phyloP scores from a whole-genome alignment of 768 basidiomycete genomes.

The Calocybe gangraenosa region DNA sequence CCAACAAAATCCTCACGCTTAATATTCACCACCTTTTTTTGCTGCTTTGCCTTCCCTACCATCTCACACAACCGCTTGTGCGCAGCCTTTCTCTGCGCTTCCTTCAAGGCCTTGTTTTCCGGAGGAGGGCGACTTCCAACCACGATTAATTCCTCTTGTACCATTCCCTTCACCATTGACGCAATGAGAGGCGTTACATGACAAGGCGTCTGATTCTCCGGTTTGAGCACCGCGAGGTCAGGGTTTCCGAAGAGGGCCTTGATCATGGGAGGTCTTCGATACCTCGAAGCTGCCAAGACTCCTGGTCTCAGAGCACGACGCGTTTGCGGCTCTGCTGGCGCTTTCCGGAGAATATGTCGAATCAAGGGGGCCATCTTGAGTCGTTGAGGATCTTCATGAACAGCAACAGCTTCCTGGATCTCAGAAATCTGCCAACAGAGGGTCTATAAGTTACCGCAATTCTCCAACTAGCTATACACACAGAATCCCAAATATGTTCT shows the following conservation, averaged over 20 bases:
- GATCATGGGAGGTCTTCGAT: constrained; percentile 14
- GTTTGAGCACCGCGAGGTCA: constrained; percentile 53
- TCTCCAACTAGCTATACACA: constrained; percentile 14
- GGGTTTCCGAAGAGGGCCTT: constrained; percentile 34
- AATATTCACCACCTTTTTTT: constrained; percentile 23
- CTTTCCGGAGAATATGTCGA: constrained; percentile 20
- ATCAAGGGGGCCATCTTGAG: constrained; percentile 23
- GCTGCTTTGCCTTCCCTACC: constrained; percentile 20
- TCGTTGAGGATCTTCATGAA: constrained; percentile 16
- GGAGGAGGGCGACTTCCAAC: constrained; percentile 41
- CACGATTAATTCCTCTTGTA: constrained; percentile 51
- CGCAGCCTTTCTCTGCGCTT: constrained; percentile 21
- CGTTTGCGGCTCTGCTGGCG: constrained; percentile 7
- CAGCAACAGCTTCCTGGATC: constrained; percentile 26
- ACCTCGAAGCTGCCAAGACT: neutral
- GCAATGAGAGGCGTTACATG: constrained; percentile 62
- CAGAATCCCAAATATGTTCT: constrained; percentile 28
- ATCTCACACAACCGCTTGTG: constrained; percentile 24
- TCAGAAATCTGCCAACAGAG: constrained; percentile 19
- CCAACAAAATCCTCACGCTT: constrained; percentile 30
- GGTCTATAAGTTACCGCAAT: constrained; percentile 2
- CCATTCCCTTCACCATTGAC: constrained; percentile 43
- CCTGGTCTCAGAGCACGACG: constrained; percentile 8
- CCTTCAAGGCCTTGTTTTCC: constrained; percentile 22
- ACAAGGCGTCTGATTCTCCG: constrained; percentile 50